These are phyloP conservation scores for Nigrograna mackinnonii DNA, from an alignment of 2,329 filamentous ascomycete genomes.

Conservation along the genomic window DNA sequence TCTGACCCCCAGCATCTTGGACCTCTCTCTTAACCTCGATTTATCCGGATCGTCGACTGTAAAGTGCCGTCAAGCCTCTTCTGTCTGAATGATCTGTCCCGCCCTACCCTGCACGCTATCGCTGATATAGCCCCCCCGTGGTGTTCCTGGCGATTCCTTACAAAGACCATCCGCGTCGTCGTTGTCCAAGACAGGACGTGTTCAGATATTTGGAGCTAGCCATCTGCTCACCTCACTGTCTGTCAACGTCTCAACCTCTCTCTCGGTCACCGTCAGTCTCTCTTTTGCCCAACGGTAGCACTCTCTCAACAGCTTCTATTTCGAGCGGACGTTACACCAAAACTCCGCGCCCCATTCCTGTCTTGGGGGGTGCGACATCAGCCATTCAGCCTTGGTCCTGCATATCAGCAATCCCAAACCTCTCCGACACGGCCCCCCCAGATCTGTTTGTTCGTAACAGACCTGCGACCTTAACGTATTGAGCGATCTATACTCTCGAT, in stretches of 20 bases:
- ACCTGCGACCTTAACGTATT: constrained; percentile 27
- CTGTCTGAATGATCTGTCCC: constrained; percentile 42
- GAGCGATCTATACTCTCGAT: constrained; percentile 21
- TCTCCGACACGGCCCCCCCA: constrained; percentile 22
- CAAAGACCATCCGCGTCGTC: constrained; percentile 35
- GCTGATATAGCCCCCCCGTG: constrained; percentile 42
- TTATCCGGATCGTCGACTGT: constrained; percentile 44
- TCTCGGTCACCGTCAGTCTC: constrained; percentile 28
- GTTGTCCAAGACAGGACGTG: constrained; percentile 25
- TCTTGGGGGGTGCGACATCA: constrained; percentile 33
- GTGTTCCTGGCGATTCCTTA: constrained; percentile 36
- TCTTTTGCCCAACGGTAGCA: constrained; percentile 30
- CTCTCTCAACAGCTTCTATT: constrained; percentile 35
- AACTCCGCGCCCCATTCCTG: constrained; percentile 36
- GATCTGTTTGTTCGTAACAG: constrained; percentile 26
- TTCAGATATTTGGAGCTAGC: constrained; percentile 33
- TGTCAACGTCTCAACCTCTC: constrained; percentile 20
- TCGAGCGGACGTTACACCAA: constrained; percentile 36
- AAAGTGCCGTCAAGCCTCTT: constrained; percentile 44
- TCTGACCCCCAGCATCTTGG: constrained; percentile 40
- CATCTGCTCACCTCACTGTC: constrained; percentile 26
- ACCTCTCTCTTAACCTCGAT: constrained; percentile 41
- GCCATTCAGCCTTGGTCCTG: constrained; percentile 37
- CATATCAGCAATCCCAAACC: constrained; percentile 31
- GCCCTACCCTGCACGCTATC: constrained; percentile 35